Percentiles rank a stretch among this genome's conserved stretches.
phyloP scores from a whole-genome alignment of 2,329 filamentous ascomycete genomes.

The Penicillium sumatraense region DNA sequence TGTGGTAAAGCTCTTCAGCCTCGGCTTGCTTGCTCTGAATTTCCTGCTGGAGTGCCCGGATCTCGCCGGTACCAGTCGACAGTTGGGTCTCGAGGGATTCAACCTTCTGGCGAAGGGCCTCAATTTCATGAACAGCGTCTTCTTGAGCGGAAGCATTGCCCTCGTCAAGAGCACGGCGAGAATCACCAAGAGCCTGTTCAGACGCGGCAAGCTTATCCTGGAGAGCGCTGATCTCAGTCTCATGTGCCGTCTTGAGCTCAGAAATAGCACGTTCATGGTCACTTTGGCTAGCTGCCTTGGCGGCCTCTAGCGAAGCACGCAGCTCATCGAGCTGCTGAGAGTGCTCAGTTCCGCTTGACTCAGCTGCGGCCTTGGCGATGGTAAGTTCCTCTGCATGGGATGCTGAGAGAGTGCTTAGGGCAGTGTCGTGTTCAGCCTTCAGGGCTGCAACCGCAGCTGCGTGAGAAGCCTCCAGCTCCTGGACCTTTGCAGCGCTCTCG shows the following conservation, averaged over 20 bases:
- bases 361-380: slow-evolving; percentile 35
- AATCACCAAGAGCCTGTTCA: slow-evolving; percentile 39
- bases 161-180: slow-evolving; percentile 40
- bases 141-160: slow-evolving; percentile 37
- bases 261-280: slow-evolving; percentile 35
- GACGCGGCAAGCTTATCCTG: slow-evolving; percentile 39
- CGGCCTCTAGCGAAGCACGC: slow-evolving; percentile 36
- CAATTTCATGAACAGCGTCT: slow-evolving; percentile 41
- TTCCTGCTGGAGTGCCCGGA: slow-evolving; percentile 39
- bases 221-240: slow-evolving; percentile 37
- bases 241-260: slow-evolving; percentile 37
- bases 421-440: slow-evolving; percentile 35
- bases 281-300: slow-evolving; percentile 34
- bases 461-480: slow-evolving; percentile 34
- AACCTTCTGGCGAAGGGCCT: slow-evolving; percentile 41
- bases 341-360: slow-evolving; percentile 35
- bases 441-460: slow-evolving; percentile 33
- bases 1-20: slow-evolving; percentile 43
- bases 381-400: slow-evolving; percentile 41
- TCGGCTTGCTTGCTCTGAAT: slow-evolving; percentile 42
- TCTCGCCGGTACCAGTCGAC: slow-evolving; percentile 35
- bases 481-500: slow-evolving; percentile 29
- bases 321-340: slow-evolving; percentile 40
- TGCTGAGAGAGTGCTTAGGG: slow-evolving; percentile 29
- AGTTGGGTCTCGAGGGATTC: slow-evolving; percentile 38